Evolutionary conservation across 352 stramenopile species (phyloP), one percentile per base, ranked within the genome.

Genomic region (Globisporangium yorkense): DNA sequence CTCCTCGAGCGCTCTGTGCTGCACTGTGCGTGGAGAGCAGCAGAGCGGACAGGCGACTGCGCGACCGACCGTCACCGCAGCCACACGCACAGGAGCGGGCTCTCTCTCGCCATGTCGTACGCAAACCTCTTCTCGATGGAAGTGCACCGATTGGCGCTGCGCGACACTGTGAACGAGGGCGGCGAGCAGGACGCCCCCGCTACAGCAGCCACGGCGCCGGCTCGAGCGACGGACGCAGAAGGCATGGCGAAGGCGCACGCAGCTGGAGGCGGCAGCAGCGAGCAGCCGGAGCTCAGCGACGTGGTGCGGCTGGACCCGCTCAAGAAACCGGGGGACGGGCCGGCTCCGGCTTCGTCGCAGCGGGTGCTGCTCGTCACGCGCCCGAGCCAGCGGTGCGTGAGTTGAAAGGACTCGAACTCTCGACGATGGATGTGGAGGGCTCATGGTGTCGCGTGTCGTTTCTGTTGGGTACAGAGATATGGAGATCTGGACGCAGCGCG

Each of bases 401-500:
- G 35, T 27, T 65, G 2, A 12, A 4, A 31, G 4, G 3, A 3
- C 7, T 8, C 4, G 18, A 3, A 46, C 37, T 43, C 13, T 43
- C 0, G 2, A 6, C 3, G 37, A 43, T 6, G 10, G 12, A 18
- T 5, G 12, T 4, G 37, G 10, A 18, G 37, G 37, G 3, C 37
- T 15, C 9, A 15, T 40, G 35, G 35, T 15, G 35, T 10, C 1
- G 2, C 35, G 6, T 2, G 31, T 16, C 15, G 15, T 41, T 15
- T 44, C 15, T 47, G 8, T 20, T 43, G 35, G 56, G 16, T 31
- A 48, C 61, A 90, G 80, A 6, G 84, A 94, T 52, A 86, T 92
- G 51, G 79, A 83, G 33, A 77, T 86, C 70, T 94, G 84, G 84
- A 89, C 82, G 24, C 75, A 92, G 67, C 80, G 81, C 1, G 79